Evolutionary conservation across 495 filamentous ascomycete genomes (phyloP), one percentile per base, ranked within the genome.

Genomic region (Peziza echinospora): DNA sequence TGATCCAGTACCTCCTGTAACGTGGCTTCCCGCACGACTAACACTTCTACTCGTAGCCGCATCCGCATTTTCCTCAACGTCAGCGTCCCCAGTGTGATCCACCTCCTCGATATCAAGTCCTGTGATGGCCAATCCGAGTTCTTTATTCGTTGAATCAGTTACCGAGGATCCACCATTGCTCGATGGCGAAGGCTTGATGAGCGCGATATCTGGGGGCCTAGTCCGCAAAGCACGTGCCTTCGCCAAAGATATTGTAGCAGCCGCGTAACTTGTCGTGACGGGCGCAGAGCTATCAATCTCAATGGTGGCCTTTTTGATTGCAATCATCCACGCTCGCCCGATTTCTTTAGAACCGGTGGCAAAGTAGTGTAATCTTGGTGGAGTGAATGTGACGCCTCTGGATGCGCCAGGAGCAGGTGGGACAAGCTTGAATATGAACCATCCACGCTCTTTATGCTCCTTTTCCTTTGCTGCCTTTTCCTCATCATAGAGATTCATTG

Each of bases 221-320:
- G 89, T 78, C 44, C 78, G 77, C 76, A 85, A 78, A 53, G 78
- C 64, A 46, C 72, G 72, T 26, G 86, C 86, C 62, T 91, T 87
- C 30, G 76, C 76, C 9, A 94, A 71, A 43, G 78, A 83, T 43
- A 94, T 87, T 0, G 86, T 94, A 63, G 87, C 84, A 55, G 85
- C 84, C 55, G 87, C 82, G 64, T 93, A 96, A n/a, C 84, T 89
- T 0, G 79, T 84, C 26, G 79, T 82, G 45, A 91, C 75, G 1
- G 73, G 69, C 48, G 77, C 69, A 6, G 72, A 69, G 53, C 87
- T 75, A 54, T 99, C 89, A 48, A 86, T 78, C 52, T 96, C 91
- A 52, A 99, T 99, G 5, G 91, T 99, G 3, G 91, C 91, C 64
- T 96, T 99, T 84, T 96, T 91, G 49, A 99, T 66, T 9, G 91